Conservation (phyloP, 176 grass and related monocot species). For the Aegilops umbellulata region DNA sequence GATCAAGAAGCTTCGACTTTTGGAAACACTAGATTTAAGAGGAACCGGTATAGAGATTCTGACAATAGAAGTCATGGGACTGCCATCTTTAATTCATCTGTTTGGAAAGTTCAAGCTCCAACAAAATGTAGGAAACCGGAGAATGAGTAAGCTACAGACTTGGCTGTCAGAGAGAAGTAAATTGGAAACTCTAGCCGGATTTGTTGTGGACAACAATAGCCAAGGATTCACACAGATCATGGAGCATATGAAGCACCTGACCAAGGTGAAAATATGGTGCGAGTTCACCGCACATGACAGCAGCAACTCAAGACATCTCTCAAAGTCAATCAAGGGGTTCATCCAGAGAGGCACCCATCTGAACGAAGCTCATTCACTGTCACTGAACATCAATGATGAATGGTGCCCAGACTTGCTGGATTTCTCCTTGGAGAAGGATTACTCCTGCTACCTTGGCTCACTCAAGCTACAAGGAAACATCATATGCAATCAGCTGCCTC, state of each 20-base stretch:
- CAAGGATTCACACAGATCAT: background rate
- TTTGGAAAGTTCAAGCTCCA: background rate
- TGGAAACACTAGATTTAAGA: constrained; percentile 20
- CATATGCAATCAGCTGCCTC: background rate
- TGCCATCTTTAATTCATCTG: constrained; percentile 7
- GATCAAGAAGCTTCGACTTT: constrained; percentile 12
- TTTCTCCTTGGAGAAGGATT: too few relatives aligned
- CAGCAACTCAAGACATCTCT: background rate
- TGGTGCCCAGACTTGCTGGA: background rate
- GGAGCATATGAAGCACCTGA: constrained; percentile 2
- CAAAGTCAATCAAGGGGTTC: background rate
- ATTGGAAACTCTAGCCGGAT: background rate
- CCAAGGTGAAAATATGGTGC: constrained; percentile 22
- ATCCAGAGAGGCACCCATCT: background rate
- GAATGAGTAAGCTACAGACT: background rate
- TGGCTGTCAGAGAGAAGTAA: background rate
- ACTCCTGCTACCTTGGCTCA: background rate
- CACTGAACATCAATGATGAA: background rate
- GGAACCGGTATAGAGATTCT: background rate
- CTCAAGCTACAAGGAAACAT: background rate
- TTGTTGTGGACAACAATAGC: background rate
- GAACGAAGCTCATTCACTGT: constrained; percentile 1
- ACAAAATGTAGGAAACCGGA: too few relatives aligned
- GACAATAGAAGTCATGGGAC: background rate
- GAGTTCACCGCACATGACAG: background rate